Percentiles rank a stretch among this genome's conserved stretches.
Evolutionary conservation across 441 rosid genomes (phyloP).

Genomic region (Populus trichocarpa): DNA sequence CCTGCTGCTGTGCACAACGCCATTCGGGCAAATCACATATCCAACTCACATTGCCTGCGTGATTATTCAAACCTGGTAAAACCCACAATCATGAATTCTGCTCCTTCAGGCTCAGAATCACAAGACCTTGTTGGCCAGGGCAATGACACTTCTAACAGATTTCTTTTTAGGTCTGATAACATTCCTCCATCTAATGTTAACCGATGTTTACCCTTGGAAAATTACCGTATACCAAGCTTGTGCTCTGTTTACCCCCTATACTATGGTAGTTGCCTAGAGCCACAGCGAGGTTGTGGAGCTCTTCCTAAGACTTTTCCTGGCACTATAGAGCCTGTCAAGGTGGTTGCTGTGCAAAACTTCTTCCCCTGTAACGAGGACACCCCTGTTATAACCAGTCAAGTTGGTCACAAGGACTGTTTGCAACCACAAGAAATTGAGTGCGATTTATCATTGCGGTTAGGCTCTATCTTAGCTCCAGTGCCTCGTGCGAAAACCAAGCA

Average conservation of each 20-base stretch:
- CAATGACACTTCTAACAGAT: slow-evolving; percentile 22
- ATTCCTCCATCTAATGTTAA: slow-evolving; percentile 10
- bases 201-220: slow-evolving; percentile 16
- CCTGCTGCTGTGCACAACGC: slow-evolving; percentile 21
- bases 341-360: slow-evolving; percentile 12
- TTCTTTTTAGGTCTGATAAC: slow-evolving; percentile 24
- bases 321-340: slow-evolving; percentile 27
- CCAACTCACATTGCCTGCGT: slow-evolving; percentile 25
- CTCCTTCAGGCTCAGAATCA: slow-evolving; percentile 16
- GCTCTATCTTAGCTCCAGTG: slow-evolving; percentile 38
- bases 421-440: slow-evolving; percentile 34
- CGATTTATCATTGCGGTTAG: slow-evolving; percentile 74
- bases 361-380: slow-evolving; percentile 9
- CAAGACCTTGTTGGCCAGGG: slow-evolving; percentile 12
- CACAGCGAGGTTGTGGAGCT: slow-evolving; percentile 15
- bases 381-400: slow-evolving; percentile 15
- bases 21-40: slow-evolving; percentile 19
- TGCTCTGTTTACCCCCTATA: slow-evolving; percentile 60
- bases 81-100: slow-evolving; percentile 17
- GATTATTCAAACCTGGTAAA: slow-evolving; percentile 33
- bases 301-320: slow-evolving; percentile 26
- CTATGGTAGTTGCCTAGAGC: slow-evolving; percentile 30
- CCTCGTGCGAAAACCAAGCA: slow-evolving; percentile 6
- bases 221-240: slow-evolving; percentile 19
- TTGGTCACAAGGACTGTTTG: slow-evolving; percentile 17